These are phyloP conservation scores for Pythium myriotylum DNA, from an alignment of 352 stramenopile genomes.

Conservation along the genomic window DNA sequence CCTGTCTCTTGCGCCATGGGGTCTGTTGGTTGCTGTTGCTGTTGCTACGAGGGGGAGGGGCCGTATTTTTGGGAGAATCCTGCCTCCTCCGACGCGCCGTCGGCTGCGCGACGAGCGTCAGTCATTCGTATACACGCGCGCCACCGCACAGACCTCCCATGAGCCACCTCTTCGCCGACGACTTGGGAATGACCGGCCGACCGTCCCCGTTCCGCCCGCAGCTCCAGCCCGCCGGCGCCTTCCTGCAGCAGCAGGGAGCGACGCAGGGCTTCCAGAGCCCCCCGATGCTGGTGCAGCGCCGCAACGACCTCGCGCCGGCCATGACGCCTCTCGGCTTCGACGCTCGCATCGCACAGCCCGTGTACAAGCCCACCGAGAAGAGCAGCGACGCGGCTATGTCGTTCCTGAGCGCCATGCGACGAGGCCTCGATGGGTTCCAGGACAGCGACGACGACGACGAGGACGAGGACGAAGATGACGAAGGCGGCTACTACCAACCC, in stretches of 20 bases:
- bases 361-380: neutral
- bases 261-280: slow-evolving; percentile 9
- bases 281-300: slow-evolving; percentile 13
- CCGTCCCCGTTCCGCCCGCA: slow-evolving; percentile 18
- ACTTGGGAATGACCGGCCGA: slow-evolving; percentile 10
- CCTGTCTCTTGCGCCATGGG: slow-evolving; percentile 1
- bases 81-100: no score
- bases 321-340: slow-evolving; percentile 15
- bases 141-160: slow-evolving; percentile 7
- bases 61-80: slow-evolving; percentile 20
- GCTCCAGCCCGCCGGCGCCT: slow-evolving; percentile 23
- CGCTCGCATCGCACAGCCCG: neutral
- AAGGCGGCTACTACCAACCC: slow-evolving; percentile 23
- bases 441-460: slow-evolving; percentile 24
- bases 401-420: slow-evolving; percentile 28
- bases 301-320: neutral
- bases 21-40: slow-evolving; percentile 22
- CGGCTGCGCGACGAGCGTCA: no score
- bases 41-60: slow-evolving; percentile 7
- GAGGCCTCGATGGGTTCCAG: slow-evolving; percentile 12
- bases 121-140: slow-evolving; percentile 25
- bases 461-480: slow-evolving; percentile 20
- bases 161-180: slow-evolving; percentile 6
- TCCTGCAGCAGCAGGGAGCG: slow-evolving; percentile 4
- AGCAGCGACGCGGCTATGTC: slow-evolving; percentile 16